phyloP scores from a whole-genome alignment of 148 eudicot species.

The Rhododendron williamsianum region DNA sequence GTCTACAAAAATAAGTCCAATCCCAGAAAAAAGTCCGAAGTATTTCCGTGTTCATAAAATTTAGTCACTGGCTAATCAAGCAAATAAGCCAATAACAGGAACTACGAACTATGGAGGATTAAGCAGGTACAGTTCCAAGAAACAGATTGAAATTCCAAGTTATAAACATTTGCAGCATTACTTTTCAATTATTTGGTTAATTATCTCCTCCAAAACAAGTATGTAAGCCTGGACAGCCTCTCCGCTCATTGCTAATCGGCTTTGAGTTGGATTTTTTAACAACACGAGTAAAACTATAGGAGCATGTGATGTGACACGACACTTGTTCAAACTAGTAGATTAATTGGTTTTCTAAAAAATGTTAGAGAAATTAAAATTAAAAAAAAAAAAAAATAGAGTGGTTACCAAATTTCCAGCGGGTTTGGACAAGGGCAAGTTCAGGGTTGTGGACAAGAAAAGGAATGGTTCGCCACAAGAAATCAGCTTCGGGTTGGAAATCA shows the following conservation, averaged over 20 bases:
- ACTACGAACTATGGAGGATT: background rate
- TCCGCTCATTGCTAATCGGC: no score
- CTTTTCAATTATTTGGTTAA: background rate
- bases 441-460: conserved; percentile 69
- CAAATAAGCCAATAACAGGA: background rate
- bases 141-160: background rate
- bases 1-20: background rate
- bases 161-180: background rate
- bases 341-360: no score
- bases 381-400: no score
- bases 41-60: background rate
- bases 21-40: background rate
- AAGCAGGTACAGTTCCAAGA: background rate
- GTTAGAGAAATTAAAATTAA: background rate
- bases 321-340: background rate
- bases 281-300: background rate
- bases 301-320: background rate
- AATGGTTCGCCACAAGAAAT: conserved; percentile 53
- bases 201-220: no score
- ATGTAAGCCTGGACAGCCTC: no score
- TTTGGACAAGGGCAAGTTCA: conserved; percentile 65
- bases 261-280: background rate
- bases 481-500: conserved; percentile 77
- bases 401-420: conserved; percentile 80
- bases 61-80: no score